Conservation (phyloP, 306 rosid genomes). For the Aeschynomene evenia region DNA sequence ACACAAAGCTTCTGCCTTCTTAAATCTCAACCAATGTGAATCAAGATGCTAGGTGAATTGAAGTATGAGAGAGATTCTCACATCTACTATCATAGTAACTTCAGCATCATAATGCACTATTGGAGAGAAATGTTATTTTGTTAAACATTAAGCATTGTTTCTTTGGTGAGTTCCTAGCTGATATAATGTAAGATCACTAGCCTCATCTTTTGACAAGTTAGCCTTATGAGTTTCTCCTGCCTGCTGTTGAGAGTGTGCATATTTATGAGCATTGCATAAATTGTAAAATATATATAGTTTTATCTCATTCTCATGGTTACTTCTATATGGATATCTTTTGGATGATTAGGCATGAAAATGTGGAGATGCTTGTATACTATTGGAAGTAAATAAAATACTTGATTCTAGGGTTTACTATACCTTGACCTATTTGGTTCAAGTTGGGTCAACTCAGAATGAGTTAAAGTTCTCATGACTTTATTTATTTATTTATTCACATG, state of each 20-base stretch:
- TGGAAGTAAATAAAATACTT: too few species aligned
- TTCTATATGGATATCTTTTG: conserved; percentile 33
- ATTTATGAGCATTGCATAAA: conserved; percentile 34
- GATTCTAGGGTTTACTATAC: not conserved
- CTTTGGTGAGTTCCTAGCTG: not conserved
- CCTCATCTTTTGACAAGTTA: not conserved
- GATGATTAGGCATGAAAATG: conserved; percentile 23
- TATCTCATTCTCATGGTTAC: conserved; percentile 23
- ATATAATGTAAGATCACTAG: not conserved
- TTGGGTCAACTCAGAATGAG: not conserved
- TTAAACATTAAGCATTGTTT: conserved; percentile 40
- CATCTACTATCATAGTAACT: conserved; percentile 20
- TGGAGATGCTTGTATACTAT: conserved; percentile 5
- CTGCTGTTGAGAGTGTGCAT: conserved; percentile 22
- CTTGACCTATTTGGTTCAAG: not conserved
- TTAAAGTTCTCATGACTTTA: too few species aligned
- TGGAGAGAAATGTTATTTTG: conserved; percentile 36
- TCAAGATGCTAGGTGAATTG: conserved; percentile 32
- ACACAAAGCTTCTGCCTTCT: conserved; percentile 24
- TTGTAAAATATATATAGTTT: conserved; percentile 50
- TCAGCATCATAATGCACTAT: conserved; percentile 28
- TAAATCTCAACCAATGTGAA: conserved; percentile 20
- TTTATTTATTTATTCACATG: too few species aligned
- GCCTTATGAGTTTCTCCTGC: not conserved
- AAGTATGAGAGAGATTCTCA: conserved; percentile 28